These are phyloP conservation scores for Neoboletus brunneissimus DNA, from an alignment of 768 basidiomycete genomes.

Conservation along the genomic window DNA sequence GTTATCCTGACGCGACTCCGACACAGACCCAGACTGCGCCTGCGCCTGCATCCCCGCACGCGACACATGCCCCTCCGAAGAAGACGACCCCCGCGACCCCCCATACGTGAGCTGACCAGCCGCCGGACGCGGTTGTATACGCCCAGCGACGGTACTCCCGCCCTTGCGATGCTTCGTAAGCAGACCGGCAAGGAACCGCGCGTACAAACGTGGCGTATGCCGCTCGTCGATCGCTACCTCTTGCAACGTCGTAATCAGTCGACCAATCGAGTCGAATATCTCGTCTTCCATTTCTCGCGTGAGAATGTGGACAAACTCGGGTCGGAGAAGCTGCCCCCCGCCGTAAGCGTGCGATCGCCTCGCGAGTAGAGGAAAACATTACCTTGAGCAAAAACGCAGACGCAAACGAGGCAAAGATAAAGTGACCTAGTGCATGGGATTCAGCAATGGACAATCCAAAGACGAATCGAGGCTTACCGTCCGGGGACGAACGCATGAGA, in stretches of 20 bases:
- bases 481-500: slow-evolving; percentile 76
- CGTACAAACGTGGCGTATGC: slow-evolving; percentile 77
- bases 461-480: slow-evolving; percentile 44
- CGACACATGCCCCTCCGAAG: slow-evolving; percentile 27
- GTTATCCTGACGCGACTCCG: slow-evolving; percentile 17
- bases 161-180: slow-evolving; percentile 68
- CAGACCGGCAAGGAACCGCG: slow-evolving; percentile 73
- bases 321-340: slow-evolving; percentile 56
- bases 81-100: slow-evolving; percentile 27
- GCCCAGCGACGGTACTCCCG: slow-evolving; percentile 52
- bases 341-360: too few species aligned
- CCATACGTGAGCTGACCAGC: slow-evolving; percentile 33
- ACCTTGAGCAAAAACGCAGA: slow-evolving; percentile 84
- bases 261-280: slow-evolving; percentile 69
- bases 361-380: slow-evolving; percentile 6
- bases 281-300: slow-evolving; percentile 58
- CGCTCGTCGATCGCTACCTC: slow-evolving; percentile 79
- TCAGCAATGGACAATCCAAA: not conserved
- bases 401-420: slow-evolving; percentile 77
- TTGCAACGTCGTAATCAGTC: slow-evolving; percentile 67
- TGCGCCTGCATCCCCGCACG: too few species aligned
- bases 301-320: slow-evolving; percentile 66
- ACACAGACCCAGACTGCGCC: slow-evolving; percentile 9
- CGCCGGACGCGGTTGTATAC: slow-evolving; percentile 50
- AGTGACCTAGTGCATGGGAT: slow-evolving; percentile 49